Percentiles rank a stretch among this genome's conserved stretches.
Evolutionary conservation across 2,329 filamentous ascomycete genomes (phyloP).

Genomic region (Sporothrix globosa): DNA sequence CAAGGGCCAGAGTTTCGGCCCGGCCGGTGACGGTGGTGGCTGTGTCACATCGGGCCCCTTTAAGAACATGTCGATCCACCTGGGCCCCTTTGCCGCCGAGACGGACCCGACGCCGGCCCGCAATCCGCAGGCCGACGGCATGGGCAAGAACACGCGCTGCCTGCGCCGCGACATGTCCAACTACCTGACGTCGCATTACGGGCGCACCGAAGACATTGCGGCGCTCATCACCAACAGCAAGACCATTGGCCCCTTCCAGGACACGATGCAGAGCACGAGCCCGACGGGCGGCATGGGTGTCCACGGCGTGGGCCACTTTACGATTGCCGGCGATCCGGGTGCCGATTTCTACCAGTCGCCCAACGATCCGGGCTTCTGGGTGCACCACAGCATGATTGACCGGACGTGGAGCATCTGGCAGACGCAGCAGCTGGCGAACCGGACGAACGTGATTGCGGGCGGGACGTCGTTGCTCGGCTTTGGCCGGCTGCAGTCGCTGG

Average conservation of each 20-base stretch:
- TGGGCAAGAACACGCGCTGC: slow-evolving; percentile 52
- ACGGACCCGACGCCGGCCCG: slow-evolving; percentile 39
- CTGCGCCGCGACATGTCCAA: slow-evolving; percentile 49
- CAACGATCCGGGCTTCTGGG: slow-evolving; percentile 41
- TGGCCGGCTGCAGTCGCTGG: slow-evolving; percentile 37
- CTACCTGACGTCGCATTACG: slow-evolving; percentile 39
- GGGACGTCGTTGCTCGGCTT: slow-evolving; percentile 41
- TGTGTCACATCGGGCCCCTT: slow-evolving; percentile 57
- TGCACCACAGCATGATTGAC: slow-evolving; percentile 43
- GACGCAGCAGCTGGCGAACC: slow-evolving; percentile 39
- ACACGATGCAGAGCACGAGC: slow-evolving; percentile 48
- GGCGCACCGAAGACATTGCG: slow-evolving; percentile 41
- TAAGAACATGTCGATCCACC: slow-evolving; percentile 35
- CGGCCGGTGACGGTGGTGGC: slow-evolving; percentile 59
- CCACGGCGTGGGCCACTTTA: slow-evolving; percentile 42
- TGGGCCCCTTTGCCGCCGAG: slow-evolving; percentile 43
- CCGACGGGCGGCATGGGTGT: slow-evolving; percentile 40
- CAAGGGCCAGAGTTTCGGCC: slow-evolving; percentile 40
- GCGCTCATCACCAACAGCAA: slow-evolving; percentile 46
- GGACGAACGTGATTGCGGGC: slow-evolving; percentile 40
- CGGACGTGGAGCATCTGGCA: slow-evolving; percentile 43
- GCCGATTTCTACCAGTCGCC: slow-evolving; percentile 41
- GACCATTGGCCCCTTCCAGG: slow-evolving; percentile 50
- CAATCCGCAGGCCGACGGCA: slow-evolving; percentile 44
- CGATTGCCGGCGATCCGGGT: slow-evolving; percentile 48